Base-by-base conservation (phyloP, 495 filamentous ascomycete genomes). In the Podospora tetraspora region DNA sequence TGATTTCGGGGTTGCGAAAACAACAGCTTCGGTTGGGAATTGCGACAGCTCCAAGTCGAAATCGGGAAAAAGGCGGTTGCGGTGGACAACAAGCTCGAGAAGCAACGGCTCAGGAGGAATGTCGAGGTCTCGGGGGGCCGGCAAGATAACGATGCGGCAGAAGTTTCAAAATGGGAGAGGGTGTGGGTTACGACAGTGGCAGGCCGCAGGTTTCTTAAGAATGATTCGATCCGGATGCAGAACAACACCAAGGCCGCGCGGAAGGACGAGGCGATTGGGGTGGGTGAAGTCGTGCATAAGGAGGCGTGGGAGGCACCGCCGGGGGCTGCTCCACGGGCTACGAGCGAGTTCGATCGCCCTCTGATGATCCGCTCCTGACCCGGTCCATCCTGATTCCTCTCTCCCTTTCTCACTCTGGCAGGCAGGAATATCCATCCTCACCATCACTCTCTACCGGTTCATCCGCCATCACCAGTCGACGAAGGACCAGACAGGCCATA, bases 171-270 rank as follows among this genome's bases (percentile, higher is more conserved):
- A 67, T 62, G 61, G 32, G 61, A 67, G 64, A 62, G 62, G 62
- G 60, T 37, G 22, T n/a, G 63, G 63, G 19, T 62, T 13, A 71
- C 69, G 21, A 19, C 37, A 52, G 66, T 65, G 68, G 71, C 61
- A 61, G 74, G 71, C 24, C 43, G 22, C 64, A 27, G 65, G 61
- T 66, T 70, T 59, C 68, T 74, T 69, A 74, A 70, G 71, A 69
- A 69, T 74, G 66, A 72, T 71, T 73, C 69, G 72, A 66, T 75
- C 73, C 71, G 73, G 65, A 73, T 71, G 68, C 70, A 71, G 69
- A 52, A 43, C 56, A 22, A 25, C 21, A 69, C 22, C 59, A 64
- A 59, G 63, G 72, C 67, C 68, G 70, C 63, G 69, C 68, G 72
- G 71, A 67, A 67, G 63, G 63, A 52, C 43, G 43, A 52, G 43